A percentile compares a stretch with the other conserved stretches of the same genome.
These are phyloP conservation scores for Osmanthus fragrans DNA, from an alignment of 257 asterid species.

Conservation along the genomic window DNA sequence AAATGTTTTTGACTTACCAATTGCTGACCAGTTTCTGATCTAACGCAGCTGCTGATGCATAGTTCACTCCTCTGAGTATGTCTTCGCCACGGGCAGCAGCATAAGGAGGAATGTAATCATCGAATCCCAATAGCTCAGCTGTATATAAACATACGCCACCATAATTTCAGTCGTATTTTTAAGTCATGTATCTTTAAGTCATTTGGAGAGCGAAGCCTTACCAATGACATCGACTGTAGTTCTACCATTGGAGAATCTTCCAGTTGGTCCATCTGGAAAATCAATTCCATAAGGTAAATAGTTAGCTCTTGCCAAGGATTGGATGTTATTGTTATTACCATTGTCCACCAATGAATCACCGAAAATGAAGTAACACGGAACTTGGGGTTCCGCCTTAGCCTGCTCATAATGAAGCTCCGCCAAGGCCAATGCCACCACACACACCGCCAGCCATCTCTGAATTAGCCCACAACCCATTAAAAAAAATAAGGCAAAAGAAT, in stretches of 20 bases:
- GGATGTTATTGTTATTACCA: slow-evolving; percentile 69
- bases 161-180: too few relatives aligned
- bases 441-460: slow-evolving; percentile 28
- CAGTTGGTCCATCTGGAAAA: slow-evolving; percentile 61
- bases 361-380: slow-evolving; percentile 67
- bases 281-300: slow-evolving; percentile 78
- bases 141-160: not conserved
- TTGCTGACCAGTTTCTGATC: slow-evolving; percentile 82
- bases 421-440: slow-evolving; percentile 20
- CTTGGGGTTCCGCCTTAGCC: slow-evolving; percentile 58
- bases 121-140: slow-evolving; percentile 78
- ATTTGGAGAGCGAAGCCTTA: slow-evolving; percentile 23
- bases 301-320: slow-evolving; percentile 66
- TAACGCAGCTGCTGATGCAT: slow-evolving; percentile 85
- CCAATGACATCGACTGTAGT: slow-evolving; percentile 70
- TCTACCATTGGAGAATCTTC: slow-evolving; percentile 68
- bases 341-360: slow-evolving; percentile 79
- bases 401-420: slow-evolving; percentile 17
- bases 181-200: not conserved
- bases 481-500: slow-evolving; percentile 2
- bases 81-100: slow-evolving; percentile 58
- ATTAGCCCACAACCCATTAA: slow-evolving; percentile 31
- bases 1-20: slow-evolving; percentile 37
- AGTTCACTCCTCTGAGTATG: slow-evolving; percentile 69
- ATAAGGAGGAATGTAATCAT: slow-evolving; percentile 58